Base-by-base conservation (phyloP, 176 grass and related monocot genomes). In the Saccharum spontaneum region DNA sequence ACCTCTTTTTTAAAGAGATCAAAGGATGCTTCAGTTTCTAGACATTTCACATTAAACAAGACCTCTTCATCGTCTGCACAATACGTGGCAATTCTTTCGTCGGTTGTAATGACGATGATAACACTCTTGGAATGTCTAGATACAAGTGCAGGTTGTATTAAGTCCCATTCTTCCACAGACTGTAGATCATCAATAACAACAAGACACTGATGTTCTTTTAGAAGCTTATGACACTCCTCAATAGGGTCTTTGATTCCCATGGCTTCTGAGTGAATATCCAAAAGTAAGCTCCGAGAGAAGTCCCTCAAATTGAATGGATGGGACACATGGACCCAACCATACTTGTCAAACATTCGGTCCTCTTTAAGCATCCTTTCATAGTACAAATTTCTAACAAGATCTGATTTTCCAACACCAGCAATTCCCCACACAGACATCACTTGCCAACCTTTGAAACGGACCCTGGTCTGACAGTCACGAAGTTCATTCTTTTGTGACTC, bases 391-490 rank as follows among this genome's bases (percentile, higher is more conserved):
- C 12, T 72, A 1, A 72, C 40, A 2, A 72, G 70, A 46, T 6
- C 40, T 16, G 70, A 45, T 72, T 72, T 72, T 23, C 70, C 70
- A 72, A 72, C 70, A 4, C 70, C 40, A 28, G 70, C 70, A 45
- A 72, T 72, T 28, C 70, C 70, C 70, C 70, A 72, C 4, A 72
- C 70, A 28, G 70, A 72, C 40, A 72, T 72, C 5, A 72, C 70
- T 72, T 45, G 70, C 40, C 22, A 28, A 72, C 26, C n/a, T 8
- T 46, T 26, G 40, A 72, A 45, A 46, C 70, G 70, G 43, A 40
- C 70, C 2, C 0, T 28, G 2, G 40, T 45, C 40, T 28, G 40
- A 28, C 8, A 26, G 4, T 15, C 8, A 45, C 70, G 40, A 45
- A 72, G 40, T 26, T 45, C 6, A 15, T 45, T 46, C n/a, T 46